Conservation (phyloP, 2,329 filamentous ascomycete genomes). For the Fusarium robinianum region DNA sequence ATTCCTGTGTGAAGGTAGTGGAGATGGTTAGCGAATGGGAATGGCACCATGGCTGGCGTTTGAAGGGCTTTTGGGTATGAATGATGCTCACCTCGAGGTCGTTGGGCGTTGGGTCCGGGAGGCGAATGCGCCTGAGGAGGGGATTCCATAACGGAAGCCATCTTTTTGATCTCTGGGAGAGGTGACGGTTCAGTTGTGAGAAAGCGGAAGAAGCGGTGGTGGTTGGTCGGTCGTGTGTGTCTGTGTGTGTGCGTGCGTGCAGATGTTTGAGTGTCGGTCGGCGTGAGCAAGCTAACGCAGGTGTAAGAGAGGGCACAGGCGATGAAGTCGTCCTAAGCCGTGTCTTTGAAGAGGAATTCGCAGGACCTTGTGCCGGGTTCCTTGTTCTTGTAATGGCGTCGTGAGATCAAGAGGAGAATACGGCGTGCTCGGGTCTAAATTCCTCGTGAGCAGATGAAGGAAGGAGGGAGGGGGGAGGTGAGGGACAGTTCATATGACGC, state of each 20-base stretch:
- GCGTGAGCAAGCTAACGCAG: no score
- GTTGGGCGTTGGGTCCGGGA: conserved; percentile 46
- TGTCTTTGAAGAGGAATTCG: not conserved
- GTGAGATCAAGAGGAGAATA: conserved; percentile 23
- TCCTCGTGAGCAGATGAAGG: conserved; percentile 33
- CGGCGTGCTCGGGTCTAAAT: conserved; percentile 15
- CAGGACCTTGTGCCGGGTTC: not conserved
- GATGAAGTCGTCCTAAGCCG: no score
- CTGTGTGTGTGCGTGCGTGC: no score
- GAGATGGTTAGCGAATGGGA: conserved; percentile 3
- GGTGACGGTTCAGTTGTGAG: conserved; percentile 9
- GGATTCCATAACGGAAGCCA: conserved; percentile 48
- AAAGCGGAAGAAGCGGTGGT: conserved; percentile 23
- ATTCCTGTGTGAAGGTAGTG: conserved; percentile 73
- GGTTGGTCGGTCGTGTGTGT: conserved; percentile 13
- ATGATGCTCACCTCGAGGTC: conserved; percentile 51
- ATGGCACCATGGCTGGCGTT: not conserved
- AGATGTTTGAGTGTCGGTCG: no score
- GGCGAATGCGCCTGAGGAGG: conserved; percentile 50
- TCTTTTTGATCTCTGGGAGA: conserved; percentile 37
- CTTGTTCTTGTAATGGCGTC: conserved; percentile 30
- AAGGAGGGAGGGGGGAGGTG: conserved; percentile 22
- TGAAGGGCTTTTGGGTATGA: not conserved
- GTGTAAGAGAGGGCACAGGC: conserved; percentile 6
- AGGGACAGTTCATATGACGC: conserved; percentile 29